These are phyloP conservation scores for Borealophlyctis nickersoniae DNA, from an alignment of 192 early-diverging fungal genomes.

Conservation along the genomic window DNA sequence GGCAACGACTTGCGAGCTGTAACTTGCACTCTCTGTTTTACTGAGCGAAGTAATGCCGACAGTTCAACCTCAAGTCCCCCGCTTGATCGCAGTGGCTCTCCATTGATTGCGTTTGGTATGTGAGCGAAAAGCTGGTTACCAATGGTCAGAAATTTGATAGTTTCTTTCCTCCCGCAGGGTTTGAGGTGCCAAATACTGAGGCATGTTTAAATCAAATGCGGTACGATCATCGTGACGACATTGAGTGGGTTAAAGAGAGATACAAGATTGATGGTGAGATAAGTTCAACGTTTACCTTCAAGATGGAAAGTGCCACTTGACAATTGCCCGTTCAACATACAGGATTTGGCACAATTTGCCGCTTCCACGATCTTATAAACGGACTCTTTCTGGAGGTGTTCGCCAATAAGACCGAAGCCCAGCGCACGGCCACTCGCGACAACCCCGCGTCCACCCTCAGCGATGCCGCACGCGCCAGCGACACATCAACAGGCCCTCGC, in stretches of 20 bases:
- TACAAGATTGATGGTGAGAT: constrained; percentile 27
- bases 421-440: neutral
- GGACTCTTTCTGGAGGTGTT: constrained; percentile 38
- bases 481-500: neutral
- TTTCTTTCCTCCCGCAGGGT: constrained; percentile 25
- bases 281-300: too few species aligned
- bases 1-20: constrained; percentile 44
- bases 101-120: constrained; percentile 19
- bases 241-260: constrained; percentile 34
- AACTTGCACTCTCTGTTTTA: constrained; percentile 43
- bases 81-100: constrained; percentile 11
- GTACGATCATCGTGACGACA: constrained; percentile 35
- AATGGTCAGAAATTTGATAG: neutral
- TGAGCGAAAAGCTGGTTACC: neutral
- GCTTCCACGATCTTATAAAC: constrained; percentile 41
- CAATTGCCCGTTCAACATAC: too few species aligned
- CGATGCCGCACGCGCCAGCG: constrained; percentile 3
- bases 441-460: neutral
- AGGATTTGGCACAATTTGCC: constrained; percentile 33
- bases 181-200: constrained; percentile 51
- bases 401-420: constrained; percentile 17
- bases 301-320: too few species aligned
- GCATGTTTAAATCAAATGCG: constrained; percentile 39
- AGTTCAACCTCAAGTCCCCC: neutral
- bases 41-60: constrained; percentile 37